These are phyloP conservation scores for Ophiocordyceps camponoti-rufipedis DNA, from an alignment of 2,329 filamentous ascomycete genomes.

Conservation along the genomic window DNA sequence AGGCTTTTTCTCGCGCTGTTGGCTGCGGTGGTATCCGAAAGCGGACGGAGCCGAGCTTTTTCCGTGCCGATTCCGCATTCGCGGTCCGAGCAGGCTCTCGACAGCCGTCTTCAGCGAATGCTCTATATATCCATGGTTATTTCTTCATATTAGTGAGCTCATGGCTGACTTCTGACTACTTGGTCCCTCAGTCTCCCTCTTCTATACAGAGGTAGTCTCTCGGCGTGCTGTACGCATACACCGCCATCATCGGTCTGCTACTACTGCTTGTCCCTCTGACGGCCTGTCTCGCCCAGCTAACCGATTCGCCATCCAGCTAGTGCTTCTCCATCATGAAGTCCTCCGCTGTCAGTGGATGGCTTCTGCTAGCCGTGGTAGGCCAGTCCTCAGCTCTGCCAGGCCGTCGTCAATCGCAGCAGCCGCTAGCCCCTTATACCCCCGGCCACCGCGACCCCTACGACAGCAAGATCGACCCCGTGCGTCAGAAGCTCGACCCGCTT, in stretches of 20 bases:
- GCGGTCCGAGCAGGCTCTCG: background rate
- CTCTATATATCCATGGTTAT: background rate
- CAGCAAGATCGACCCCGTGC: conserved; percentile 40
- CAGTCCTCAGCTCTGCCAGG: conserved; percentile 1
- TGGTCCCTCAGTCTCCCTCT: background rate
- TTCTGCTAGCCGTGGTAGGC: conserved; percentile 10
- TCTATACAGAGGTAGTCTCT: background rate
- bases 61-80: background rate
- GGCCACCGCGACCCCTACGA: conserved; percentile 43
- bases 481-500: conserved; percentile 41
- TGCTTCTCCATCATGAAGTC: conserved; percentile 9
- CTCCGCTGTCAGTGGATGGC: conserved; percentile 4
- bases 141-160: background rate
- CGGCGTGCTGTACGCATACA: too few species aligned
- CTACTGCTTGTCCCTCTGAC: too few species aligned
- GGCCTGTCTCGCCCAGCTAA: too few species aligned
- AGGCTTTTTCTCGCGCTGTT: too few species aligned
- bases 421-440: conserved; percentile 40
- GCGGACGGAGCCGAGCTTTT: background rate
- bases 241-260: too few species aligned
- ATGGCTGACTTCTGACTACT: background rate
- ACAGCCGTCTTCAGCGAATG: too few species aligned
- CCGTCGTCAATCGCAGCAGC: conserved; percentile 19
- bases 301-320: background rate
- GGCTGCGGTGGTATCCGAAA: too few species aligned